phyloP scores from a whole-genome alignment of 2,329 filamentous ascomycete species.

The Talaromyces marneffei region DNA sequence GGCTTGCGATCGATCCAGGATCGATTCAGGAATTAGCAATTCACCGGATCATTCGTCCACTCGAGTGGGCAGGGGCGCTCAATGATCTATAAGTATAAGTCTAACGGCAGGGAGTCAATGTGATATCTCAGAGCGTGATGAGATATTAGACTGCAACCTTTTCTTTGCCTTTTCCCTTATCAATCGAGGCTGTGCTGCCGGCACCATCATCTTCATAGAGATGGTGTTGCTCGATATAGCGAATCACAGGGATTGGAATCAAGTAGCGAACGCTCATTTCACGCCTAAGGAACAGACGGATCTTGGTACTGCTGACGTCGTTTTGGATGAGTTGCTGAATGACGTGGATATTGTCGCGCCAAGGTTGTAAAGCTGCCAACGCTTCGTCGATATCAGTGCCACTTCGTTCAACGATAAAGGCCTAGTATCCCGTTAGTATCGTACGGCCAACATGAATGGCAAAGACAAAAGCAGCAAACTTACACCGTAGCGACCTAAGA shows the following conservation, averaged over 20 bases:
- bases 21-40: too few species aligned
- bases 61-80: not conserved
- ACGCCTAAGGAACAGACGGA: constrained; percentile 70
- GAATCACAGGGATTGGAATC: constrained; percentile 67
- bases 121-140: not conserved
- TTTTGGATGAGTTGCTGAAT: constrained; percentile 85
- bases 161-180: constrained; percentile 31
- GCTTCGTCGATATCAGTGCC: constrained; percentile 88
- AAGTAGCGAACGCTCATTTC: constrained; percentile 77
- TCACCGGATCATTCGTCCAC: not conserved
- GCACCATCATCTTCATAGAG: constrained; percentile 54
- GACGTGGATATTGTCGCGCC: constrained; percentile 79
- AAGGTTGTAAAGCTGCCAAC: constrained; percentile 71
- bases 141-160: constrained; percentile 11
- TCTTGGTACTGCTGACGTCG: constrained; percentile 76
- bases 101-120: not conserved
- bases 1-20: too few species aligned
- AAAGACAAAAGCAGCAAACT: too few species aligned
- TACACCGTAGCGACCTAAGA: constrained; percentile 70
- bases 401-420: constrained; percentile 79
- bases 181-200: constrained; percentile 20
- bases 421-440: constrained; percentile 28
- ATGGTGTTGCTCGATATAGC: constrained; percentile 64
- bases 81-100: not conserved
- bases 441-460: not conserved